A percentile compares a stretch with the other conserved stretches of the same genome.
phyloP scores from a whole-genome alignment of 140 eudicot species.

The Anethum foeniculum region DNA sequence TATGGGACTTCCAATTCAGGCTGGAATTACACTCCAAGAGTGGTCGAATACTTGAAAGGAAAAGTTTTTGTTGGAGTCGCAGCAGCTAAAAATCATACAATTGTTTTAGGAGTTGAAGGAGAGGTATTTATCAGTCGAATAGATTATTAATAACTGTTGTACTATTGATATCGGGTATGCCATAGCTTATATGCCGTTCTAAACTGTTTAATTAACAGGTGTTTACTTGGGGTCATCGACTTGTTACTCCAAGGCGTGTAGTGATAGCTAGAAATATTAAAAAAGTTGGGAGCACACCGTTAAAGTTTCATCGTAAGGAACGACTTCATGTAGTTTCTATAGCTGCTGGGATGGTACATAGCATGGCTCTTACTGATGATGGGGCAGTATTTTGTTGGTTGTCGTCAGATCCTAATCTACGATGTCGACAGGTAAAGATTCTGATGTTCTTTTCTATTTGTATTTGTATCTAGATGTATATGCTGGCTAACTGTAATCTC shows the following conservation, averaged over 20 bases:
- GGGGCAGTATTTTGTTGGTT: constrained; percentile 91
- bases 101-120: constrained; percentile 90
- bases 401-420: constrained; percentile 79
- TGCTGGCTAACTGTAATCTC: background rate
- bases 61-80: constrained; percentile 50
- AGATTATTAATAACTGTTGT: background rate
- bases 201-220: constrained; percentile 41
- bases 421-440: constrained; percentile 67
- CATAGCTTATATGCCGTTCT: background rate
- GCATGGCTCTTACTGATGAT: constrained; percentile 88
- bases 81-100: constrained; percentile 91
- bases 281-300: constrained; percentile 48
- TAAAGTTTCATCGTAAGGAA: constrained; percentile 72
- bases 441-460: background rate
- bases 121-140: constrained; percentile 44
- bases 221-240: constrained; percentile 99
- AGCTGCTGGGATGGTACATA: constrained; percentile 90
- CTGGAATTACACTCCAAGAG: constrained; percentile 81
- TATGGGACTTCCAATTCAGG: constrained; percentile 98
- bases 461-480: background rate
- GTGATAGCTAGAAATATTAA: constrained; percentile 60
- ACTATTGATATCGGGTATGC: background rate
- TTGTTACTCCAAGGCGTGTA: constrained; percentile 92
- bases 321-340: constrained; percentile 73
- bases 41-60: constrained; percentile 85